Percentiles rank a stretch among this genome's conserved stretches.
phyloP scores from a whole-genome alignment of 352 stramenopile species.

The Globisporangium acanthophoron region DNA sequence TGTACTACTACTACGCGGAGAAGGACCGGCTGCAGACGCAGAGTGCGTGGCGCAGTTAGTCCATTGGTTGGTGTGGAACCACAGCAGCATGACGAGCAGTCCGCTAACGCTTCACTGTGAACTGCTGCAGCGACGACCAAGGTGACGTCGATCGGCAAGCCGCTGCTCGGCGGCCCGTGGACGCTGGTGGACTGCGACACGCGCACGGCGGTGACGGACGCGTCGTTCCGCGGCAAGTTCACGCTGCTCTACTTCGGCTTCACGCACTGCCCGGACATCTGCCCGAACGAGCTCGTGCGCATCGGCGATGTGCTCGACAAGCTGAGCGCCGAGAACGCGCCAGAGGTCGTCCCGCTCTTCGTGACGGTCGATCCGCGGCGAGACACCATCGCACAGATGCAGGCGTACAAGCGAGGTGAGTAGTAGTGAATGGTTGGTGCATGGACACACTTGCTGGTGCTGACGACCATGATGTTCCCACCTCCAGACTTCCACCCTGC shows the following conservation, averaged over 20 bases:
- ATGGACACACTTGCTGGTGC: background rate
- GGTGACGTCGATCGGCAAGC: conserved; percentile 88
- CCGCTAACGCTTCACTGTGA: background rate
- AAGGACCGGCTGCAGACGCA: conserved; percentile 86
- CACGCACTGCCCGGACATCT: conserved; percentile 99
- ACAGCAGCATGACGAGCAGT: background rate
- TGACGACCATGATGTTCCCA: background rate
- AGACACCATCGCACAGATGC: conserved; percentile 96
- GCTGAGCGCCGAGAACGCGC: conserved; percentile 59
- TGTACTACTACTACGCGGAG: conserved; percentile 88
- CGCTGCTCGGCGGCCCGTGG: conserved; percentile 89
- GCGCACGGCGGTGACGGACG: conserved; percentile 85
- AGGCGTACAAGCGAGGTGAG: conserved; percentile 91
- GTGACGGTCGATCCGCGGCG: conserved; percentile 97
- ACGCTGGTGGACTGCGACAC: conserved; percentile 91
- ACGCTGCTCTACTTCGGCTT: conserved; percentile 99
- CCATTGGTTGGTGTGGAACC: background rate
- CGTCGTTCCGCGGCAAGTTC: conserved; percentile 91
- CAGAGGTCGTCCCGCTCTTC: conserved; percentile 91
- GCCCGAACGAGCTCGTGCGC: conserved; percentile 98
- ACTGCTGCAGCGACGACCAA: conserved; percentile 62
- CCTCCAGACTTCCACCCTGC: conserved; percentile 69
- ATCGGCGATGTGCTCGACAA: conserved; percentile 94
- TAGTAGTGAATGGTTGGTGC: background rate
- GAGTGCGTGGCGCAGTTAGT: conserved; percentile 29